Percentiles rank a stretch among this genome's conserved stretches.
phyloP scores from a whole-genome alignment of 2,329 filamentous ascomycete species.

The Fusarium sp. region DNA sequence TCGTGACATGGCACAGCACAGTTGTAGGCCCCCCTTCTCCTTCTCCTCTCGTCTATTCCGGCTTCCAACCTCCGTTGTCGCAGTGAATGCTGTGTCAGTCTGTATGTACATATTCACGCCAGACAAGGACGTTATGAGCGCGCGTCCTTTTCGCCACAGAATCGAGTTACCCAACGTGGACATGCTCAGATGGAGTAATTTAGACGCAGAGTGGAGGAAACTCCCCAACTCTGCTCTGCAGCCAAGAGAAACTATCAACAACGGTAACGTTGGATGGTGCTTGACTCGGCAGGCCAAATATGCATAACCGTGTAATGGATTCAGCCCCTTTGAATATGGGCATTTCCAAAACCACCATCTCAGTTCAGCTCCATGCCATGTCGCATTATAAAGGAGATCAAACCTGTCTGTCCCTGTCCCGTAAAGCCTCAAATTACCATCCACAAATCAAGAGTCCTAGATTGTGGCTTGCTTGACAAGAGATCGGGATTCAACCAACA shows the following conservation, averaged over 20 bases:
- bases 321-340: neutral
- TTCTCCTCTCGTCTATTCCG: constrained; percentile 17
- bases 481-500: constrained; percentile 21
- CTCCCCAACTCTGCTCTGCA: constrained; percentile 2
- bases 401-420: neutral
- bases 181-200: constrained; percentile 20
- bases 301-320: neutral
- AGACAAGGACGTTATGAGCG: neutral
- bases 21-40: constrained; percentile 1
- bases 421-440: neutral
- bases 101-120: constrained; percentile 4
- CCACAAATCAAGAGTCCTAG: constrained; percentile 9
- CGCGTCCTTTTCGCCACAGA: constrained; percentile 34
- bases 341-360: constrained; percentile 5
- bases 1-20: constrained; percentile 28
- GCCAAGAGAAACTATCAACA: constrained; percentile 3
- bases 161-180: constrained; percentile 17
- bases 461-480: constrained; percentile 16
- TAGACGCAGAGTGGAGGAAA: constrained; percentile 17
- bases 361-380: neutral
- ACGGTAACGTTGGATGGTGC: constrained; percentile 10
- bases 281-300: constrained; percentile 15
- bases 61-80: constrained; percentile 18
- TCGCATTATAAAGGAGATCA: neutral
- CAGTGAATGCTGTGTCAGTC: neutral